Conservation (phyloP, 106 monocot genomes). For the Hemerocallis citrina region DNA sequence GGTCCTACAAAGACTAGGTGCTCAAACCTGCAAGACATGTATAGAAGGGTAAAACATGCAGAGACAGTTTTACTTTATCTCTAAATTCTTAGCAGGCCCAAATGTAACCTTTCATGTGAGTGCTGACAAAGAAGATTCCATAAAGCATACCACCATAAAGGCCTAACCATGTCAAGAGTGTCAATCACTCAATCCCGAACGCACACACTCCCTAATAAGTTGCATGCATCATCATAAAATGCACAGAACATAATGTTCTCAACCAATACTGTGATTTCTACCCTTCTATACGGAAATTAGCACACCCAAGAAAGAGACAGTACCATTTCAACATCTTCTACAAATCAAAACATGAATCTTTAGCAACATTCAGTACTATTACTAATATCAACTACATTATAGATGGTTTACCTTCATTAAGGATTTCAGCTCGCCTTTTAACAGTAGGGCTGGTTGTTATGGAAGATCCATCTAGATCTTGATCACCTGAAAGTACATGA, state of each 20-base stretch:
- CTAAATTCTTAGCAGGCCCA: too few relatives aligned
- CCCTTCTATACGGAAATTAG: not conserved
- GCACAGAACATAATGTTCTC: not conserved
- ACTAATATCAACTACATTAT: not conserved
- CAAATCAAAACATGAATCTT: not conserved
- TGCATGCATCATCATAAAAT: not conserved
- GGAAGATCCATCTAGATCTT: conserved; percentile 14
- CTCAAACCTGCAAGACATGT: too few relatives aligned
- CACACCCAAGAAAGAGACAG: not conserved
- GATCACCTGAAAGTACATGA: conserved; percentile 15
- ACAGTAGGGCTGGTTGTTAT: conserved; percentile 13
- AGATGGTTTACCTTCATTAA: conserved; percentile 32
- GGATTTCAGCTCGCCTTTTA: conserved; percentile 37
- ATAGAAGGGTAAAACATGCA: too few relatives aligned
- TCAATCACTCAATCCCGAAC: too few relatives aligned
- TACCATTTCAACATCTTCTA: not conserved
- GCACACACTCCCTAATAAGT: too few relatives aligned
- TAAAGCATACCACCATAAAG: not conserved
- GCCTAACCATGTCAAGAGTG: not conserved
- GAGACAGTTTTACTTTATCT: too few relatives aligned
- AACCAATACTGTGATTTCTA: not conserved
- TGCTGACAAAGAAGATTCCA: not conserved
- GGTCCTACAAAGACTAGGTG: too few relatives aligned
- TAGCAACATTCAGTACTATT: too few relatives aligned
- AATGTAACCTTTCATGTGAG: not conserved